Evolutionary conservation across 2,329 filamentous ascomycete species (phyloP), one percentile per base, ranked within the genome.

Genomic region (Epichloe festucae): DNA sequence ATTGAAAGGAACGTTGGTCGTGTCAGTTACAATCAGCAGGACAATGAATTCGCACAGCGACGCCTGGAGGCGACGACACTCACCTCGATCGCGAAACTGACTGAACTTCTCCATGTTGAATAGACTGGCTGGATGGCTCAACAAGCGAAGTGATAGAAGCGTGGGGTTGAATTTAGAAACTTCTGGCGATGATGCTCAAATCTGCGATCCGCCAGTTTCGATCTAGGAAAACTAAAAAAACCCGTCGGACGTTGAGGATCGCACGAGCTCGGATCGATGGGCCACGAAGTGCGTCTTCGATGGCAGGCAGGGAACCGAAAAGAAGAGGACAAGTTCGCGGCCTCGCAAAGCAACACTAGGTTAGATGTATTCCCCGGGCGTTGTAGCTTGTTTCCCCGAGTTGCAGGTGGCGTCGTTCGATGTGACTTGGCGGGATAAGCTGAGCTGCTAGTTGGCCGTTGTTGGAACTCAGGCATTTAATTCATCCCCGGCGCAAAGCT

Each of bases 101-200:
- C 87, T 91, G 67, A 88, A 96, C 68, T 94, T 95, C 74, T 96
- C 90, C 90, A 96, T 96, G 36, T n/a, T 45, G 35, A n/a, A 27
- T 27, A 6, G 23, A 5, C 31, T 14, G 35, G 34, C 17, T 39
- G 31, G 23, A 17, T 17, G 19, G 42, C 43, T 17, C 15, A 23
- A 23, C 19, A 42, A 19, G n/a, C 5, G 11, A 36, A 19, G 12
- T 35, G 35, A 19, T 38, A 8, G 17, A 4, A n/a, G 15, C 45
- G 45, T 38, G 15, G 3, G n/a, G 4, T n/a, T 36, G 15, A n/a
- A 4, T 31, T 31, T 31, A 31, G 31, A 31, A 10, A 31, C 8
- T 11, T 31, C 0, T 31, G 31, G 31, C 31, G 8, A 31, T 31
- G 31, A 31, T 31, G 31, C 31, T 31, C 31, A 31, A 31, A 31